Conservation (phyloP, 2,329 filamentous ascomycete genomes). For the Aureobasidium sp. region DNA sequence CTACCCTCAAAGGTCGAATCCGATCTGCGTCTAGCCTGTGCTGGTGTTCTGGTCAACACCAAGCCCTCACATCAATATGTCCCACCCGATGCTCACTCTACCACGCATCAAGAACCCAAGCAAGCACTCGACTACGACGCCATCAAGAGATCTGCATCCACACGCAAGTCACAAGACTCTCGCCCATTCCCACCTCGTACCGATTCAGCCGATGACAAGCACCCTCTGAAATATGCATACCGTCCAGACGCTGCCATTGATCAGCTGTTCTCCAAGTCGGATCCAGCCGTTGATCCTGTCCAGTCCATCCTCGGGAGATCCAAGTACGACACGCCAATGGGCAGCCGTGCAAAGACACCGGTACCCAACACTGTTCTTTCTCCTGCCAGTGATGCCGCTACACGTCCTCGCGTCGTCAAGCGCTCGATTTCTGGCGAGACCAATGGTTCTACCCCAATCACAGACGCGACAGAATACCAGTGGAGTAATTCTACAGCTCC, state of each 20-base stretch:
- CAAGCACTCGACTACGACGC: slow-evolving; percentile 29
- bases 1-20: slow-evolving; percentile 36
- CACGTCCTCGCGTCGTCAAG: slow-evolving; percentile 16
- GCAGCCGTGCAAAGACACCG: slow-evolving; percentile 25
- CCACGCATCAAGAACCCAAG: slow-evolving; percentile 19
- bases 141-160: slow-evolving; percentile 23
- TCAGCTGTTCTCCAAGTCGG: slow-evolving; percentile 19
- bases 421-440: slow-evolving; percentile 27
- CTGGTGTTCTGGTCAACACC: slow-evolving; percentile 34
- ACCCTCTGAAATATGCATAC: slow-evolving; percentile 21
- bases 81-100: slow-evolving; percentile 20
- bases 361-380: neutral
- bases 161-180: neutral
- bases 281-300: neutral
- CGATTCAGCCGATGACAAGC: neutral
- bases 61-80: slow-evolving; percentile 29
- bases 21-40: slow-evolving; percentile 41
- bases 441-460: slow-evolving; percentile 35
- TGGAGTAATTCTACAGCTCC: slow-evolving; percentile 35
- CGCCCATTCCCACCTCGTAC: neutral
- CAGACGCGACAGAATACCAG: slow-evolving; percentile 34
- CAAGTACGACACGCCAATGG: slow-evolving; percentile 26
- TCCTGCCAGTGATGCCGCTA: neutral
- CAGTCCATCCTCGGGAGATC: slow-evolving; percentile 17
- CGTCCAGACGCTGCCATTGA: slow-evolving; percentile 25